A percentile compares a stretch with the other conserved stretches of the same genome.
Conservation (phyloP, 371 early-diverging fungal genomes). For the Cokeromyces recurvatus region DNA sequence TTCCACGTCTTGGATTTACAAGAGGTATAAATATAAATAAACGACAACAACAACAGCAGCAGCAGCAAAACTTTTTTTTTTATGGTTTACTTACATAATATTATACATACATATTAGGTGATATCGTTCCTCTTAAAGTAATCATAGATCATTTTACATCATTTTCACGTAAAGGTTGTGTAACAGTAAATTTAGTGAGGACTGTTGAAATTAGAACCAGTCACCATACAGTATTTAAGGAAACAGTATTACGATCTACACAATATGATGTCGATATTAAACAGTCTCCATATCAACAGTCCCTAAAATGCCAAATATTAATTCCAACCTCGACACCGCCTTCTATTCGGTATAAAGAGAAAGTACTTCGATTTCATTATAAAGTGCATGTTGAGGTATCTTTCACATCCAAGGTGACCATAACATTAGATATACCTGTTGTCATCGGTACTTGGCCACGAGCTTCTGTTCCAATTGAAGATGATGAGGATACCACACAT, state of each 20-base stretch:
- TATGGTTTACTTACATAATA: too few relatives aligned
- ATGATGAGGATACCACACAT: conserved; percentile 27
- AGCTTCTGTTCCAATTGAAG: conserved; percentile 43
- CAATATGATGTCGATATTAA: conserved; percentile 8
- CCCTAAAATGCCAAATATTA: conserved; percentile 22
- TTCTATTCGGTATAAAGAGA: conserved; percentile 33
- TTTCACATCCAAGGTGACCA: too few relatives aligned
- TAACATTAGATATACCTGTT: conserved; percentile 35
- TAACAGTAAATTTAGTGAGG: conserved; percentile 32
- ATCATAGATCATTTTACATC: conserved; percentile 29
- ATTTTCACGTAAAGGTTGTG: conserved; percentile 18
- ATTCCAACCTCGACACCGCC: conserved; percentile 48
- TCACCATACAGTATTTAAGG: conserved; percentile 17
- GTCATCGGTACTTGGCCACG: conserved; percentile 46
- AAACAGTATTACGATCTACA: conserved; percentile 8
- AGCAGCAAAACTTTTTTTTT: conserved; percentile 1
- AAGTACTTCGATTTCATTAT: conserved; percentile 33
- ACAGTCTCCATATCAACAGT: conserved; percentile 14
- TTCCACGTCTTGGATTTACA: conserved; percentile 43
- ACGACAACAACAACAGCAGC: too few relatives aligned
- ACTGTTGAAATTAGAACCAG: conserved; percentile 30
- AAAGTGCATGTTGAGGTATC: conserved; percentile 22
- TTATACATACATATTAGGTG: too few relatives aligned
- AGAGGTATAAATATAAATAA: too few relatives aligned
- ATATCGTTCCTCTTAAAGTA: conserved; percentile 34